Percentiles rank a stretch among this genome's conserved stretches.
Conservation (phyloP, 176 grass and related monocot species). For the Saccharum officinarum region DNA sequence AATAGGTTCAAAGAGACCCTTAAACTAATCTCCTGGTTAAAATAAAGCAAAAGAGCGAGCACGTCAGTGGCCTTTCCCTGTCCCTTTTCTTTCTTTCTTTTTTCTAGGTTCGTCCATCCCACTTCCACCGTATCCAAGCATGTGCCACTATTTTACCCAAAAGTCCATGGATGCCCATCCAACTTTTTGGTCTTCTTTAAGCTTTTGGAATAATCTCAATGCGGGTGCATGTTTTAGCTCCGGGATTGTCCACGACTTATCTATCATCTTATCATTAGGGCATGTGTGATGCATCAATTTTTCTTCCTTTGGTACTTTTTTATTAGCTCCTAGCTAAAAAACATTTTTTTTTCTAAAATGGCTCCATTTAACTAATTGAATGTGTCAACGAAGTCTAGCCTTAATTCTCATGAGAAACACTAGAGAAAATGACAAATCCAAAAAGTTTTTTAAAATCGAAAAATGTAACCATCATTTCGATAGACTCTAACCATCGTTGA, state of each 20-base stretch:
- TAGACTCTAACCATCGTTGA: too few relatives aligned
- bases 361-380: neutral
- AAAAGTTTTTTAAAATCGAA: too few relatives aligned
- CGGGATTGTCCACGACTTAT: neutral
- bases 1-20: neutral
- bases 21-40: slow-evolving; percentile 23
- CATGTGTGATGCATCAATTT: neutral
- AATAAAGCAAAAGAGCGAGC: slow-evolving; percentile 46
- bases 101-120: slow-evolving; percentile 38
- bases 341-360: neutral
- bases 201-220: slow-evolving; percentile 26
- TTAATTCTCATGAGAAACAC: neutral
- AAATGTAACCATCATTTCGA: too few relatives aligned
- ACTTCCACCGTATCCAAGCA: slow-evolving; percentile 21
- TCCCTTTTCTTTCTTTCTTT: neutral
- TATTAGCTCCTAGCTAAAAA: neutral
- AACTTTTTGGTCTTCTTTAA: slow-evolving; percentile 41
- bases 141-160: slow-evolving; percentile 19
- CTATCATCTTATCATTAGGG: neutral
- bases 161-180: slow-evolving; percentile 40
- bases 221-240: slow-evolving; percentile 17
- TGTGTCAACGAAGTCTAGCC: neutral
- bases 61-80: neutral
- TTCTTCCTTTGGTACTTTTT: neutral
- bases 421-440: neutral